Conservation (phyloP, 73 alveolate genomes). For the Stentor roeselii region DNA sequence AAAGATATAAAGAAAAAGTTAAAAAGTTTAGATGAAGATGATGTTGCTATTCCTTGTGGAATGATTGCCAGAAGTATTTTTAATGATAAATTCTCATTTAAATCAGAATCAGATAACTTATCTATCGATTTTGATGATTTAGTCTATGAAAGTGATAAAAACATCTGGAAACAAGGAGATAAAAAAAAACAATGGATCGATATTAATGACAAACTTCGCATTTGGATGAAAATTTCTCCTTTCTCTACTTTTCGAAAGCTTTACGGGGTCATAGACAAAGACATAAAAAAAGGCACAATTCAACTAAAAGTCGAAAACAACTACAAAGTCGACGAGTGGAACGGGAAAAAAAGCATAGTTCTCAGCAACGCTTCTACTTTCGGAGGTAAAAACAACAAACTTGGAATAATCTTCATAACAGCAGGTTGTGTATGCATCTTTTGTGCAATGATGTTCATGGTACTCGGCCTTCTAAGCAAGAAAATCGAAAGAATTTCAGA, state of each 20-base stretch:
- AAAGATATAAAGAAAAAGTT: no score
- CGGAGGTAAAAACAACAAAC: slow-evolving; percentile 86
- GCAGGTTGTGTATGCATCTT: slow-evolving; percentile 77
- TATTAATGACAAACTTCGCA: slow-evolving; percentile 81
- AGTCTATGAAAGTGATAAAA: slow-evolving; percentile 72
- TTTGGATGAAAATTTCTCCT: slow-evolving; percentile 93
- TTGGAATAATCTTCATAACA: slow-evolving; percentile 70
- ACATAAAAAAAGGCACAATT: slow-evolving; percentile 61
- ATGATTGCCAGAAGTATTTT: slow-evolving; percentile 76
- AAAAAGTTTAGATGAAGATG: slow-evolving; percentile 41
- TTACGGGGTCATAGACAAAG: slow-evolving; percentile 76
- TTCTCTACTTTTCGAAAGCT: slow-evolving; percentile 80
- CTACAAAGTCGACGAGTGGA: slow-evolving; percentile 74
- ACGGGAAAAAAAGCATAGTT: slow-evolving; percentile 81
- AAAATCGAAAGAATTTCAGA: neutral
- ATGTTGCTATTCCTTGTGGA: slow-evolving; percentile 85
- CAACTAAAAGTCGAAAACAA: slow-evolving; percentile 48
- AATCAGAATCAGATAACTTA: no score
- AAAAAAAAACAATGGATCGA: slow-evolving; percentile 58
- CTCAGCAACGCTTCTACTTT: slow-evolving; percentile 82
- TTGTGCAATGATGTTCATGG: neutral
- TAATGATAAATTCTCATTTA: slow-evolving; percentile 65
- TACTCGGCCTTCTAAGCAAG: neutral
- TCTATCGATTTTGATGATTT: slow-evolving; percentile 42
- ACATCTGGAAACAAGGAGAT: neutral